A percentile compares a stretch with the other conserved stretches of the same genome.
Conservation (phyloP, 805 yeast species). For the Ogataea siamensis region DNA sequence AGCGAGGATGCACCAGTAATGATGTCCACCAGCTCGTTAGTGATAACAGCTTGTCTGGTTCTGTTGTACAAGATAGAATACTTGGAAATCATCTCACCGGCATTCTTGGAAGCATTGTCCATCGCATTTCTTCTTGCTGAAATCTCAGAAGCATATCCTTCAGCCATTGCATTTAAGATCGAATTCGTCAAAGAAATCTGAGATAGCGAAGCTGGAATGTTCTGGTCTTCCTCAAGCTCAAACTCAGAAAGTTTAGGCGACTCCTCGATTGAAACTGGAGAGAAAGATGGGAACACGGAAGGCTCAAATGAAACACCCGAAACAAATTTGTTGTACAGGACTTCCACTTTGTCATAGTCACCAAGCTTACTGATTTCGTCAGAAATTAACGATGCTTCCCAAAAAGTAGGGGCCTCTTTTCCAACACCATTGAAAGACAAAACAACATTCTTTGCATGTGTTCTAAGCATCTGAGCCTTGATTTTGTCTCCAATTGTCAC, state of each 20-base stretch:
- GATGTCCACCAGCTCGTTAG: constrained; percentile 99
- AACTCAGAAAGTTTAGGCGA: constrained; percentile 85
- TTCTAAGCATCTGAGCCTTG: constrained; percentile 84
- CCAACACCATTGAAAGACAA: constrained; percentile 89
- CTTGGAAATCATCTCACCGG: constrained; percentile 96
- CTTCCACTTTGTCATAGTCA: constrained; percentile 72
- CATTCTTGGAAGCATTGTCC: constrained; percentile 99
- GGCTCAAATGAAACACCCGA: constrained; percentile 92
- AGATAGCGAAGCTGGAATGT: constrained; percentile 64
- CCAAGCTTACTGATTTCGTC: constrained; percentile 74
- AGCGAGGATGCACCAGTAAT: constrained; percentile 99
- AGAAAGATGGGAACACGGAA: constrained; percentile 60
- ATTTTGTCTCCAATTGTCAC: constrained; percentile 94
- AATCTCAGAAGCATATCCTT: constrained; percentile 97
- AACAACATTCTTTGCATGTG: constrained; percentile 64
- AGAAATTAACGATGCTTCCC: constrained; percentile 84
- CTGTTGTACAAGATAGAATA: constrained; percentile 98
- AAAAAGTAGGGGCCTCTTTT: constrained; percentile 93
- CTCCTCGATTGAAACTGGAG: constrained; percentile 67
- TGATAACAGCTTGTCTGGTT: constrained; percentile 98
- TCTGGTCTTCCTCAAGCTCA: constrained; percentile 70
- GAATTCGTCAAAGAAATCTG: constrained; percentile 91
- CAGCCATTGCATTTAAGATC: constrained; percentile 88
- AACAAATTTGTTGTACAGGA: constrained; percentile 83
- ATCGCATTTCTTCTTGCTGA: constrained; percentile 99